Evolutionary conservation across 192 early-diverging fungal genomes (phyloP), one percentile per base, ranked within the genome.

Genomic region (Coemansia sp.): DNA sequence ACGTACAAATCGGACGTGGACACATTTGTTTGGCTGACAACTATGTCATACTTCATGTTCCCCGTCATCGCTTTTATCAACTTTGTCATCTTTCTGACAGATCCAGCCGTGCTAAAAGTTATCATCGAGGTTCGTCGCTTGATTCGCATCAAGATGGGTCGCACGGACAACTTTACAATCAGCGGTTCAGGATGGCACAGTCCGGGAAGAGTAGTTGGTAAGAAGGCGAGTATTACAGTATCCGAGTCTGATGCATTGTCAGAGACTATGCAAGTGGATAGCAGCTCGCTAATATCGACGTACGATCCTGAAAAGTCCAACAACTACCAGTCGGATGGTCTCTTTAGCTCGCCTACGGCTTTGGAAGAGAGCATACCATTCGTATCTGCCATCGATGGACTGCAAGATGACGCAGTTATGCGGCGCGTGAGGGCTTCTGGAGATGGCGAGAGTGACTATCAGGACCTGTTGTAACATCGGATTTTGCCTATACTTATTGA

Each of bases 1-100:
- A 78, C 76, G 13, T 67, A 59, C 45, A 44, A 61, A 44, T 46
- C 34, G 48, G 66, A 78, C 44, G 64, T 56, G 13, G 0, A 48
- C 8, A 37, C 14, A 19, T 54, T 64, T 54, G 27, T 61, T 0
- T 44, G 57, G 19, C 13, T 74, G 17, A 8, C 34, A 6, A 10
- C 17, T 6, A 35, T 79, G 27, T 60, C 40, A 21, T 70, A 62
- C 64, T 64, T 62, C 27, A 35, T 64, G 29, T 70, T 64, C 31
- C 45, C 53, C 3, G 45, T 40, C 17, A 37, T 66, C 7, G 50
- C 39, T 9, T 19, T 70, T 17, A 34, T 63, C 36, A 79, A 79
- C 59, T 79, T 79, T 63, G 6, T 68, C 19, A 65, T 79, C 1
- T 79, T 79, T 36, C 29, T 70, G 13, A 79, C 68, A 13, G 77